A percentile compares a stretch with the other conserved stretches of the same genome.
Conservation (phyloP, 1,284 basidiomycete genomes). For the Puccinia polysora region DNA sequence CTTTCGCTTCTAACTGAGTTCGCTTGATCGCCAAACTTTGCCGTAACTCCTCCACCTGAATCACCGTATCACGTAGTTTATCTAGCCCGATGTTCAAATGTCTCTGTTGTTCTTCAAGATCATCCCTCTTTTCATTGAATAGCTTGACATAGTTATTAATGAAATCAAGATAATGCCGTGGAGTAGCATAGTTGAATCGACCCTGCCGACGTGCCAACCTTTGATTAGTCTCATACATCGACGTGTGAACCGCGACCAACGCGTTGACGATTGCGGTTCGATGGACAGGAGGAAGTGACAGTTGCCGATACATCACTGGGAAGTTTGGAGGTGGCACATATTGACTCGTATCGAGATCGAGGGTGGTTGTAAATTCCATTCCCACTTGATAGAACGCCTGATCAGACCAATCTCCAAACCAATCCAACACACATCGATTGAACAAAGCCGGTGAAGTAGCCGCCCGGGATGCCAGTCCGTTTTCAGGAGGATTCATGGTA, state of each 20-base stretch:
- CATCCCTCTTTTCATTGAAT: constrained; percentile 92
- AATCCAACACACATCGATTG: constrained; percentile 95
- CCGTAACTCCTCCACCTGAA: constrained; percentile 89
- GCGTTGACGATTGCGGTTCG: constrained; percentile 87
- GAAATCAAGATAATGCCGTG: constrained; percentile 95
- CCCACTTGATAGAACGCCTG: constrained; percentile 96
- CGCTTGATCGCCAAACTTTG: constrained; percentile 92
- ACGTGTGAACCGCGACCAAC: constrained; percentile 85
- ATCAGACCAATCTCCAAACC: constrained; percentile 98
- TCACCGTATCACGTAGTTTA: constrained; percentile 89
- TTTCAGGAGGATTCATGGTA: constrained; percentile 98
- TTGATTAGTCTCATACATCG: constrained; percentile 80
- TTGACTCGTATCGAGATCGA: constrained; percentile 78
- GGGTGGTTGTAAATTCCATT: constrained; percentile 82
- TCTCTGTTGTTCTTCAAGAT: constrained; percentile 96
- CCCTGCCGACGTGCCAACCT: constrained; percentile 85
- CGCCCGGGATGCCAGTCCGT: constrained; percentile 86
- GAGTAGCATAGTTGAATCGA: constrained; percentile 93
- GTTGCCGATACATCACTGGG: constrained; percentile 78
- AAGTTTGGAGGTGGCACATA: constrained; percentile 74
- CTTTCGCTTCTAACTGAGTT: constrained; percentile 86
- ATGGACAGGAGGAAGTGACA: constrained; percentile 74
- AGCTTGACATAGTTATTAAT: constrained; percentile 95
- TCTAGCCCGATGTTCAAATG: constrained; percentile 97
- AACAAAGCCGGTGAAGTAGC: constrained; percentile 96